Conservation (phyloP, 1,284 basidiomycete species). For the Pterula multifida region DNA sequence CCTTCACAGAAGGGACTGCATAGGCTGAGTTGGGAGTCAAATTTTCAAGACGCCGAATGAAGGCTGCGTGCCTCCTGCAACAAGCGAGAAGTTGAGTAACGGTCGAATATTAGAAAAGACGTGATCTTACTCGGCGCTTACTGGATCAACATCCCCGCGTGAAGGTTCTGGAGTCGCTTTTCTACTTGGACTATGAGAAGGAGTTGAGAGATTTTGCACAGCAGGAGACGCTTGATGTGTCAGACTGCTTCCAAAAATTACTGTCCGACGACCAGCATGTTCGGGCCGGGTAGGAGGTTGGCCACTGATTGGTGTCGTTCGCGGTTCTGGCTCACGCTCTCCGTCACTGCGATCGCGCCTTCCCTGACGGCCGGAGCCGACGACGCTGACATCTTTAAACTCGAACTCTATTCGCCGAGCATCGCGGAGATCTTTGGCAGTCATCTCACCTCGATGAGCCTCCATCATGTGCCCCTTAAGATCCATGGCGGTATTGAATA, state of each 20-base stretch:
- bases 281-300: neutral
- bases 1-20: constrained; percentile 69
- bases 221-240: constrained; percentile 13
- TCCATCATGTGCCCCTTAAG: constrained; percentile 89
- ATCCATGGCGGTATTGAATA: constrained; percentile 82
- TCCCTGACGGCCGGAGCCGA: constrained; percentile 22
- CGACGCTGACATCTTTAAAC: constrained; percentile 47
- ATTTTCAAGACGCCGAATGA: constrained; percentile 57
- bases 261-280: constrained; percentile 10
- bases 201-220: constrained; percentile 21
- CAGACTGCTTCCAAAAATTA: neutral
- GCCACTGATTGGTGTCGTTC: too few relatives aligned
- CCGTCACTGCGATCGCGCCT: constrained; percentile 30
- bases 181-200: constrained; percentile 22
- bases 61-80: constrained; percentile 53
- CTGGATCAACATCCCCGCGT: constrained; percentile 38
- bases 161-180: constrained; percentile 31
- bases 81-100: constrained; percentile 3
- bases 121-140: constrained; percentile 36
- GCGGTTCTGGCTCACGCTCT: constrained; percentile 19
- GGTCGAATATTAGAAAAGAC: constrained; percentile 5
- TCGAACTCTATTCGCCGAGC: constrained; percentile 70
- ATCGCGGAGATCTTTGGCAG: constrained; percentile 64
- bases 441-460: constrained; percentile 76
- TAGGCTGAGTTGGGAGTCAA: constrained; percentile 61